Evolutionary conservation across 2,329 filamentous ascomycete species (phyloP).

Genomic region (Verticillium klebahnii): DNA sequence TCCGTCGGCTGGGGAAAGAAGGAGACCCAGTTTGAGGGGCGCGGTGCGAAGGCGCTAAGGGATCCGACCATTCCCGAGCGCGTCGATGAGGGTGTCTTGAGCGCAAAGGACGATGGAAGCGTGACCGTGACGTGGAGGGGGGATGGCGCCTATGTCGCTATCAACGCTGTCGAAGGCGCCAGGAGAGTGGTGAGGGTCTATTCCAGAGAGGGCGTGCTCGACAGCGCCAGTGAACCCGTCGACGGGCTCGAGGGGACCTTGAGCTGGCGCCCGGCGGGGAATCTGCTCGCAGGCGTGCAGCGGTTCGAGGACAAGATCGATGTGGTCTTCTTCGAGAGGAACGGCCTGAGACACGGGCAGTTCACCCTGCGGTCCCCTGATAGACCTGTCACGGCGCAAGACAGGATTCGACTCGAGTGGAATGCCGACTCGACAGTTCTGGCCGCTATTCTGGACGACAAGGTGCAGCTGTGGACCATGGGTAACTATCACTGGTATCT

Average conservation of each 20-base stretch:
- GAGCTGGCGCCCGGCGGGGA: slow-evolving; percentile 89
- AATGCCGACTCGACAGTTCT: slow-evolving; percentile 90
- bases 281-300: slow-evolving; percentile 84
- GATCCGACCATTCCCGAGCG: slow-evolving; percentile 95
- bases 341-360: slow-evolving; percentile 93
- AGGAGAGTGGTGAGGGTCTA: slow-evolving; percentile 85
- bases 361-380: slow-evolving; percentile 72
- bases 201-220: slow-evolving; percentile 82
- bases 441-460: slow-evolving; percentile 69
- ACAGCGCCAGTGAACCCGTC: slow-evolving; percentile 92
- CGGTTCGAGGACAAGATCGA: slow-evolving; percentile 64
- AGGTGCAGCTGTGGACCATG: slow-evolving; percentile 92
- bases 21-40: slow-evolving; percentile 96
- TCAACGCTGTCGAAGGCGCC: slow-evolving; percentile 71
- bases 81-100: slow-evolving; percentile 77
- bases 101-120: slow-evolving; percentile 65
- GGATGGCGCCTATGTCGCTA: slow-evolving; percentile 84
- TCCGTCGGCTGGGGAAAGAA: slow-evolving; percentile 98
- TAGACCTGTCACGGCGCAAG: slow-evolving; percentile 48
- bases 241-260: slow-evolving; percentile 83
- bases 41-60: slow-evolving; percentile 76
- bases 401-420: slow-evolving; percentile 70
- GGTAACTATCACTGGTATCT: slow-evolving; percentile 98
- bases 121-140: slow-evolving; percentile 87
- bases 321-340: slow-evolving; percentile 93